Evolutionary conservation across 345 rosid species (phyloP).

Genomic region (Citrus glauca): DNA sequence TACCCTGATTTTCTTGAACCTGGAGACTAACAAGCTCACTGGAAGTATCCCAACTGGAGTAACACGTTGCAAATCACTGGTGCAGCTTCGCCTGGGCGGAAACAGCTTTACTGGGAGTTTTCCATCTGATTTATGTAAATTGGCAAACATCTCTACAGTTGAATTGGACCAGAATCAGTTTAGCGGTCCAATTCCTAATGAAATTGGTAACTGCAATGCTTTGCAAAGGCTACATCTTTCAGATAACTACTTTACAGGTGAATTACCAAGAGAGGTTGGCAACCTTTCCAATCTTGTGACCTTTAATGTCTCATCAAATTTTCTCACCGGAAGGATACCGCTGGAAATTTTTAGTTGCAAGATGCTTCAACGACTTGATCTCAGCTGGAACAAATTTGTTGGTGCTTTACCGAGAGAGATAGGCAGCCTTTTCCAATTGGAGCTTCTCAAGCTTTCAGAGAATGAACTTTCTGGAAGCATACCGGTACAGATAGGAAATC

Average conservation of each 20-base stretch:
- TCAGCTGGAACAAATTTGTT: slow-evolving; percentile 57
- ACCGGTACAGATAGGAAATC: slow-evolving; percentile 56
- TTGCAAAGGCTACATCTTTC: slow-evolving; percentile 73
- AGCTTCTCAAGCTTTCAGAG: slow-evolving; percentile 82
- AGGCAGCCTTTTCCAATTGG: slow-evolving; percentile 69
- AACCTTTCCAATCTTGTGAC: slow-evolving; percentile 58
- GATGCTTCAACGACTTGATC: slow-evolving; percentile 87
- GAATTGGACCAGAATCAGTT: slow-evolving; percentile 70
- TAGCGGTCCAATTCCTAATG: slow-evolving; percentile 63
- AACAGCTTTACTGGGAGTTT: slow-evolving; percentile 61
- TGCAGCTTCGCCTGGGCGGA: slow-evolving; percentile 58
- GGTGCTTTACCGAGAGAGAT: slow-evolving; percentile 57
- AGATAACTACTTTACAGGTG: slow-evolving; percentile 49
- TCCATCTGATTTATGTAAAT: slow-evolving; percentile 64
- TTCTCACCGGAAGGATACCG: slow-evolving; percentile 60
- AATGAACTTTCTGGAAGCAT: slow-evolving; percentile 55
- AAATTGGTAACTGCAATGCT: slow-evolving; percentile 56
- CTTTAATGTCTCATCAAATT: slow-evolving; percentile 77
- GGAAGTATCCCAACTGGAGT: slow-evolving; percentile 67
- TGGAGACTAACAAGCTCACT: slow-evolving; percentile 64
- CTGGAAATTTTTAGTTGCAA: slow-evolving; percentile 59
- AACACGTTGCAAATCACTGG: slow-evolving; percentile 52
- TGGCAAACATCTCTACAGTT: slow-evolving; percentile 56
- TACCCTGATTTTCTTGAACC: slow-evolving; percentile 52
- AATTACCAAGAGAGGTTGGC: slow-evolving; percentile 76